A percentile compares a stretch with the other conserved stretches of the same genome.
These are phyloP conservation scores for Magnolia changhungtana DNA, from an alignment of 164 flowering plant species.

Conservation along the genomic window DNA sequence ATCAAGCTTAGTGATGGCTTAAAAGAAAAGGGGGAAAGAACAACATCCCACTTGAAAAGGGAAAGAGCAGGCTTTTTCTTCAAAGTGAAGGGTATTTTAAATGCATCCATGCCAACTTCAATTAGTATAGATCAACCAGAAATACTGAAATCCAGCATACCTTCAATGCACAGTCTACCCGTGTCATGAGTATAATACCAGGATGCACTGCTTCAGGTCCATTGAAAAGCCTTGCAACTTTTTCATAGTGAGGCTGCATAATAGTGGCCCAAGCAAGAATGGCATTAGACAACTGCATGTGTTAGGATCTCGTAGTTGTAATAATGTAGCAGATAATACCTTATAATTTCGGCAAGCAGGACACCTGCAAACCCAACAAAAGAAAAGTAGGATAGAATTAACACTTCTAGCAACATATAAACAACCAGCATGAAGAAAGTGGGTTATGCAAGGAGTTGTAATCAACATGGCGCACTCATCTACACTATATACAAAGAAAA, in stretches of 20 bases:
- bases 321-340: slow-evolving; percentile 36
- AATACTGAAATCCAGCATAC: slow-evolving; percentile 30
- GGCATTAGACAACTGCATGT: not conserved
- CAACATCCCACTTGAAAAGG: too few relatives aligned
- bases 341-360: slow-evolving; percentile 98
- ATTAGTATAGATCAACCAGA: too few relatives aligned
- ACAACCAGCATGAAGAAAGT: too few relatives aligned
- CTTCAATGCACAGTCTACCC: slow-evolving; percentile 94
- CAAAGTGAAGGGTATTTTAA: too few relatives aligned
- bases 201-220: slow-evolving; percentile 89
- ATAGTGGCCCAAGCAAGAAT: slow-evolving; percentile 11
- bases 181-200: slow-evolving; percentile 71
- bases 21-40: too few relatives aligned
- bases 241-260: slow-evolving; percentile 92
- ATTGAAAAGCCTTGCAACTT: slow-evolving; percentile 91
- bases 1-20: too few relatives aligned
- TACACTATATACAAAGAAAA: too few relatives aligned
- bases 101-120: too few relatives aligned
- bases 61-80: too few relatives aligned
- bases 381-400: slow-evolving; percentile 9
- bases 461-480: too few relatives aligned
- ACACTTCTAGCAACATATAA: not conserved
- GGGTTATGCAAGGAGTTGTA: too few relatives aligned
- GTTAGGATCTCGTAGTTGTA: not conserved
- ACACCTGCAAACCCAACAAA: slow-evolving; percentile 57